phyloP scores from a whole-genome alignment of 2,329 filamentous ascomycete species.

The Trichoderma lentiforme region DNA sequence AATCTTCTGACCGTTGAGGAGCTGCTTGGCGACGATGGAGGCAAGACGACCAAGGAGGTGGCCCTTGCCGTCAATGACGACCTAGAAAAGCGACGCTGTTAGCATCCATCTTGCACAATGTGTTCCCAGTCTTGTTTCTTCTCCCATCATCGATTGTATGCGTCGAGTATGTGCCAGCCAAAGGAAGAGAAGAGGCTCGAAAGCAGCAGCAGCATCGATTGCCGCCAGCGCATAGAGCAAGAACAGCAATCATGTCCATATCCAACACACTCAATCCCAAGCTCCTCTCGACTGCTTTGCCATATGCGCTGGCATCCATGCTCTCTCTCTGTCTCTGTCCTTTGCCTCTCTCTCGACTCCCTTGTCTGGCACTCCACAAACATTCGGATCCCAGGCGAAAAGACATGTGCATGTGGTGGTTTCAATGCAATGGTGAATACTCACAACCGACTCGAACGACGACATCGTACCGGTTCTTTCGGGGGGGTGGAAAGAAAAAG shows the following conservation, averaged over 20 bases:
- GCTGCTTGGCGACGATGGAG: slow-evolving; percentile 97
- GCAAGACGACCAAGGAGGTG: slow-evolving; percentile 99
- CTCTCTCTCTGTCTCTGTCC: not conserved
- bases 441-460: slow-evolving; percentile 68
- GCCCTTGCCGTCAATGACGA: slow-evolving; percentile 99
- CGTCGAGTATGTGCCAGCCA: not conserved
- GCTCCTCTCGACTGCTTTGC: not conserved
- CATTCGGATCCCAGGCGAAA: slow-evolving; percentile 15
- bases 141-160: not conserved
- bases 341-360: not conserved
- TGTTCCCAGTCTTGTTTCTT: not conserved
- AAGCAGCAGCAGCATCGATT: slow-evolving; percentile 3
- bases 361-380: slow-evolving; percentile 5
- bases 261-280: slow-evolving; percentile 7
- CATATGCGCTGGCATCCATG: not conserved
- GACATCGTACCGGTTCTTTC: slow-evolving; percentile 56
- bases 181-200: not conserved
- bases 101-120: slow-evolving; percentile 20
- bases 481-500: slow-evolving; percentile 29
- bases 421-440: slow-evolving; percentile 36
- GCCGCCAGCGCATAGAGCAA: not conserved
- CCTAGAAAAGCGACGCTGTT: slow-evolving; percentile 47
- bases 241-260: not conserved
- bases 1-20: slow-evolving; percentile 98
- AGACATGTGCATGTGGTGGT: slow-evolving; percentile 6